Conservation (phyloP, 345 rosid genomes). For the Gossypioides kirkii region DNA sequence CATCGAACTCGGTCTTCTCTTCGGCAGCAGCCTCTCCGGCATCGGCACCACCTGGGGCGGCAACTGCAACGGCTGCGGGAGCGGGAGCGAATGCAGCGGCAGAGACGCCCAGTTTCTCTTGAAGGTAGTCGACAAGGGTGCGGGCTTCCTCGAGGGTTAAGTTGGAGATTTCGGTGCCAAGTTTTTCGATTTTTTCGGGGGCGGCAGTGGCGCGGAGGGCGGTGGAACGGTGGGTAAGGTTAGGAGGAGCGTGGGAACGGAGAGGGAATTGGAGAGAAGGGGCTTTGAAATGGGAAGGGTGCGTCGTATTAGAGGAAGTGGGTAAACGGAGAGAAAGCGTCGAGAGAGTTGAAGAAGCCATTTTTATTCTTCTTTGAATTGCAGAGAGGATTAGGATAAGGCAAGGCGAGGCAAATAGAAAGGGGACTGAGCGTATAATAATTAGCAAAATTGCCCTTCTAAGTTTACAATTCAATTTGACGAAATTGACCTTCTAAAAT, state of each 20-base stretch:
- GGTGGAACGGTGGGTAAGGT: neutral
- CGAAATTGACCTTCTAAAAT: neutral
- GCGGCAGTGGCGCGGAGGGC: neutral
- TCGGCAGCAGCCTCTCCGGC: neutral
- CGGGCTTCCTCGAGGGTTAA: conserved; percentile 3
- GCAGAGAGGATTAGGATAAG: neutral
- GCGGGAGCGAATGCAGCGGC: neutral
- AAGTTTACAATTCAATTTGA: neutral
- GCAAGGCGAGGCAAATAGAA: neutral
- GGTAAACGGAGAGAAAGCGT: neutral
- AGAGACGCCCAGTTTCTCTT: neutral
- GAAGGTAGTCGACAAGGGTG: neutral
- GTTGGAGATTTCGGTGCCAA: neutral
- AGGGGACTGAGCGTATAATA: neutral
- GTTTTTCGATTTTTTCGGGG: neutral
- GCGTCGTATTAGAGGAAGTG: neutral
- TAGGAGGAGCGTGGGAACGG: neutral
- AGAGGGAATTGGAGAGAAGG: neutral
- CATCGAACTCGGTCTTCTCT: conserved; percentile 1
- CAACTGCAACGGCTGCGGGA: neutral
- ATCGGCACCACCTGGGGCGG: neutral
- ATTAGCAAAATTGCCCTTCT: neutral
- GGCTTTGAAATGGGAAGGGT: neutral
- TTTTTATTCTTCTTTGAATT: neutral
- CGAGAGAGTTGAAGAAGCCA: neutral